Conservation (phyloP, 306 rosid genomes). For the Medicago lupulina region DNA sequence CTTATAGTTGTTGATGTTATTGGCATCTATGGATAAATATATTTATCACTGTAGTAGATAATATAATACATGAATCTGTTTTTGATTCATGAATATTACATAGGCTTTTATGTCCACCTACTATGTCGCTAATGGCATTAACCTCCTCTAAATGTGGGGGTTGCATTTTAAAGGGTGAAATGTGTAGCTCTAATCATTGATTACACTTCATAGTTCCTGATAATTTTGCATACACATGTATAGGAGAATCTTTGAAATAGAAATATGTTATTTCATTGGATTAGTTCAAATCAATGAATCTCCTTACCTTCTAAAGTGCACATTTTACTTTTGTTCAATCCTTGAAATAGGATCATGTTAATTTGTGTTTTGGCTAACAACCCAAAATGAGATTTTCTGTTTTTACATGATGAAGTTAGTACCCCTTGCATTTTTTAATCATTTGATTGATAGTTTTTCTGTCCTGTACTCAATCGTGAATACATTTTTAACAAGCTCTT, state of each 20-base stretch:
- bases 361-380: conserved; percentile 22
- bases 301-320: not conserved
- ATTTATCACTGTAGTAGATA: too few species aligned
- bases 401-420: not conserved
- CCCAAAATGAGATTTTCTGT: not conserved
- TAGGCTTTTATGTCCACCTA: not conserved
- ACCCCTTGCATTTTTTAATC: not conserved
- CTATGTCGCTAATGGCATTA: not conserved
- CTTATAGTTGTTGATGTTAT: conserved; percentile 21
- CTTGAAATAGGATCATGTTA: conserved; percentile 13
- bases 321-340: not conserved
- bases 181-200: not conserved
- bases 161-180: not conserved
- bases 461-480: not conserved
- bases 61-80: not conserved
- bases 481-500: conserved; percentile 25
- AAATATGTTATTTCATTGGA: conserved; percentile 14
- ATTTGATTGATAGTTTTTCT: not conserved
- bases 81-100: not conserved
- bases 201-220: not conserved
- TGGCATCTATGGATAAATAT: too few species aligned
- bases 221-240: not conserved
- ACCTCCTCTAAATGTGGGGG: not conserved
- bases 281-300: not conserved
- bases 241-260: not conserved